Evolutionary conservation across 495 filamentous ascomycete species (phyloP), one percentile per base, ranked within the genome.

Genomic region (Podospora tetraspora): DNA sequence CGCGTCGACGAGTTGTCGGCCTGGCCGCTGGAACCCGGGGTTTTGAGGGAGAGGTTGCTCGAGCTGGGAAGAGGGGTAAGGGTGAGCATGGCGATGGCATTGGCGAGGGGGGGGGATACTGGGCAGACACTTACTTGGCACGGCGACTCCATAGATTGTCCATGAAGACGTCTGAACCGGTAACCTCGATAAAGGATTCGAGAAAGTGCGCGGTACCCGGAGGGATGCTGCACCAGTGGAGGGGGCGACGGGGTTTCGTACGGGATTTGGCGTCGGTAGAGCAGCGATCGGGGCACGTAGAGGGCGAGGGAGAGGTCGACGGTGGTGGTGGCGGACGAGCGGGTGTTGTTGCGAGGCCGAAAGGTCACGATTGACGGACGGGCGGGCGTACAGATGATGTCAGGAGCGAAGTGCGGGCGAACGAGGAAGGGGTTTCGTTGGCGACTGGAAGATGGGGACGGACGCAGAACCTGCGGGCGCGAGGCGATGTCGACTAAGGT

Each of bases 11-110:
- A 83, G 80, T 87, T 86, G 80, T 89, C 85, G 78, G 80, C 76
- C 71, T 83, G 82, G 72, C 79, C 74, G 72, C 81, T 83, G 69
- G 86, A 85, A 34, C 80, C 75, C 57, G 90, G 83, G 74, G 91
- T 93, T 71, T 93, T 91, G 59, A 97, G 84, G 66, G 92, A 95
- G 81, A 97, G 89, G 83, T 96, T 99, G 85, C 87, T 92, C 78
- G 87, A 84, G 84, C 90, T 94, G 76, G 30, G n/a, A 23, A 16
- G 71, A 10, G 68, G 68, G 71, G 66, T 72, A 68, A 68, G 61
- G 24, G 52, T 65, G 29, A 65, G 63, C 56, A 56, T 24, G 66
- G 34, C 59, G 29, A 32, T 9, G 12, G 30, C 58, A 56, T 13
- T 29, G 34, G 23, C 27, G 27, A 5, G 27, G 27, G 27, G 27